Base-by-base conservation (phyloP, 495 filamentous ascomycete genomes). In the Thermothielavioides terrestris region DNA sequence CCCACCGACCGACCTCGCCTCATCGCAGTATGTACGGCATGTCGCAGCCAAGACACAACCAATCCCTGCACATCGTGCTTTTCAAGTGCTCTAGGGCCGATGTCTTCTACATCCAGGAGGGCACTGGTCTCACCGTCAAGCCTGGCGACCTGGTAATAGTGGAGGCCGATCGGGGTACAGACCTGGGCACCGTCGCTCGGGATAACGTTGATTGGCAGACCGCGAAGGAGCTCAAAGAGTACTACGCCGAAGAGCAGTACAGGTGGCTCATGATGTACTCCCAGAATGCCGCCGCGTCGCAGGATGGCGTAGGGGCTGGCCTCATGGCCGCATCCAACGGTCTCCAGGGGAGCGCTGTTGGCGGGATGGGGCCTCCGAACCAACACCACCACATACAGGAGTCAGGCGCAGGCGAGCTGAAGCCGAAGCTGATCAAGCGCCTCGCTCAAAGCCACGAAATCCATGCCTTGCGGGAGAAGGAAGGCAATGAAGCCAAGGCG, bases 231-330 rank as follows among this genome's bases (percentile, higher is more conserved):
- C 68, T 88, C 55, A 94, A 94, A 63, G 87, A 94, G 47, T 79
- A 87, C 45, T 92, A 87, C 57, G 85, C 84, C 15, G 84, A 95
- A 63, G 89, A 96, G 58, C 92, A 98, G 57, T 95, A 94, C 66
- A 86, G 84, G 56, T 95, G 89, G 84, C 77, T 98, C 27, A 95
- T 96, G 85, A 88, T 95, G 82, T 97, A 95, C 64, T 94, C 89
- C 10, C 83, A 83, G 54, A 85, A 86, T 52, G 81, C 81, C 1
- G 76, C 79, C 21, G 76, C 73, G 43, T 78, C 77, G 30, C 69
- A 78, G 28, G 77, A 78, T 34, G 76, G 77, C 14, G 65, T 66
- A 27, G 76, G 75, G 6, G 72, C 77, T 50, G 76, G 74, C 34
- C 66, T 74, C 52, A 76, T 75, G 71, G 75, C 75, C 10, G 72